Evolutionary conservation across 768 basidiomycete genomes (phyloP).

Genomic region (Sarcomyxa edulis): DNA sequence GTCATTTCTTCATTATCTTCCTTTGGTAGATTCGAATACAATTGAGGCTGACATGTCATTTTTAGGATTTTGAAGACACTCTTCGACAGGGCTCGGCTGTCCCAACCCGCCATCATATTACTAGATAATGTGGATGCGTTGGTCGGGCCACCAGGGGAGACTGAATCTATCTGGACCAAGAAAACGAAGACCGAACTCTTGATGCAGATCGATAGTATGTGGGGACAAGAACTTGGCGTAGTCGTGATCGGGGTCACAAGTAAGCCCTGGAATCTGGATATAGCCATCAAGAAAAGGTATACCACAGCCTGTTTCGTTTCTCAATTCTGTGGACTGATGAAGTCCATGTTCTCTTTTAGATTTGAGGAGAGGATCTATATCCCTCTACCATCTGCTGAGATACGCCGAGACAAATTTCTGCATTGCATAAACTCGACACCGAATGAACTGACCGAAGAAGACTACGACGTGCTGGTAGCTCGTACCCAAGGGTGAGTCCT

Average conservation of each 20-base stretch:
- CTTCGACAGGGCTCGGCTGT: constrained; percentile 92
- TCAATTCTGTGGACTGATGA: background rate
- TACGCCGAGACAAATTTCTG: constrained; percentile 93
- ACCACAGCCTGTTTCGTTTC: constrained; percentile 11
- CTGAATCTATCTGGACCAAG: constrained; percentile 93
- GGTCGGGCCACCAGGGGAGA: constrained; percentile 90
- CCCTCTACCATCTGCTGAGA: constrained; percentile 90
- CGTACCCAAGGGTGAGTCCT: constrained; percentile 64
- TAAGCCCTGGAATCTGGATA: constrained; percentile 97
- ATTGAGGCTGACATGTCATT: constrained; percentile 3
- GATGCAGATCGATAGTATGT: constrained; percentile 99
- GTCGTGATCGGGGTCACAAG: constrained; percentile 97
- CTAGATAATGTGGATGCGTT: constrained; percentile 98
- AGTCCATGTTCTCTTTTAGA: constrained; percentile 37
- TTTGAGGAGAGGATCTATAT: constrained; percentile 99
- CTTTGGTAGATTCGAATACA: background rate
- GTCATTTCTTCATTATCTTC: constrained; percentile 27
- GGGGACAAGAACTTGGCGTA: constrained; percentile 94
- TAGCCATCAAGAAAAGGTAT: constrained; percentile 92
- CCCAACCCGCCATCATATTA: constrained; percentile 97
- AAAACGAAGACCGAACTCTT: constrained; percentile 97
- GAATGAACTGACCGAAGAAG: constrained; percentile 70
- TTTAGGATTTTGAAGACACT: constrained; percentile 89
- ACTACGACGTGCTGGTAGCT: constrained; percentile 77
- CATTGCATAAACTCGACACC: constrained; percentile 93